Base-by-base conservation (phyloP, 176 grass and related monocot genomes). In the Paspalum vaginatum region DNA sequence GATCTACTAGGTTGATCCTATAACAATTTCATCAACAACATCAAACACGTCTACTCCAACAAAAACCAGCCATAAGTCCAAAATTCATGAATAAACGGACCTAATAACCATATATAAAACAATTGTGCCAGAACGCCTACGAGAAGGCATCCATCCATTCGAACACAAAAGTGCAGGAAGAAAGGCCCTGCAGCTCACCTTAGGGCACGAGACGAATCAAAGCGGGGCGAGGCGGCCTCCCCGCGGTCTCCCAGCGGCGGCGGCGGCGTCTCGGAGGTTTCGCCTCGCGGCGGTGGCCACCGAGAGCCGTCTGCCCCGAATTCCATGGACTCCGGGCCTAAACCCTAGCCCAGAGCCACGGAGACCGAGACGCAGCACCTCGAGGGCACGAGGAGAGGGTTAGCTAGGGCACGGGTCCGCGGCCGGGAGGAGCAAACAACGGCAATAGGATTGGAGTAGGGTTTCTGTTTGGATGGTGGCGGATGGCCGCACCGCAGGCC, bases 131-230 rank as follows among this genome's bases (percentile, higher is more conserved):
- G 61, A 47, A 41, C 53, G 47, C 51, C 65, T 70, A 40, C 4
- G 32, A 68, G 13, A 18, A 45, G 54, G 1, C 2, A 25, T 38
- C 56, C 52, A 11, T 68, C 25, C 20, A 6, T 64, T 14, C 15
- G 25, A 50, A 45, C 20, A 77, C 32, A 9, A 82, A 24, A n/a
- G 42, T 26, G 27, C 66, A 49, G 18, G 17, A 47, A 81, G 24
- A 26, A 32, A 7, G 26, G 12, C 41, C 37, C 5, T 10, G 45
- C 13, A 9, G 32, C 71, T 88, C 77, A 94, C 91, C 91, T 94
- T 61, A 94, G 74, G 67, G 85, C 81, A 49, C 85, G 88, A 17
- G 82, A 88, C 69, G 91, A 94, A 83, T 94, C 91, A 74, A 91
- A 91, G 74, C 91, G 91, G 9, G 57, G 74, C 11, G 82, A 86